Evolutionary conservation across 495 filamentous ascomycete species (phyloP).

Genomic region (Xylaria cubensis): DNA sequence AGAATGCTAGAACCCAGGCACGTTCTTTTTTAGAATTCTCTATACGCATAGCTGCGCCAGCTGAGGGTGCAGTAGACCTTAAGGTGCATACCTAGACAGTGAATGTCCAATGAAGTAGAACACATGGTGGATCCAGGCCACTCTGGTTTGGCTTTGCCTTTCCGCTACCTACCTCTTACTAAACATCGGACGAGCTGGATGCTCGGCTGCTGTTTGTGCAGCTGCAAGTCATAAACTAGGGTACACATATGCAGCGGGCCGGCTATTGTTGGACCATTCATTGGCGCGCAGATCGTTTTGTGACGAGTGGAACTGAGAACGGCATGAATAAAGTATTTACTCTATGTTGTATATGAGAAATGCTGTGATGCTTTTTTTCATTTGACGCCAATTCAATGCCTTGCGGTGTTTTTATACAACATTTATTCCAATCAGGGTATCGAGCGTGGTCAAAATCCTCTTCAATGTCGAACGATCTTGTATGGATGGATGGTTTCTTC

Average conservation of each 20-base stretch:
- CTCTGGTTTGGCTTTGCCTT: background rate
- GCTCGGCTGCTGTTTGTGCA: conserved; percentile 3
- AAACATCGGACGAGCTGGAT: background rate
- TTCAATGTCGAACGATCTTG: background rate
- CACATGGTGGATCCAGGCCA: conserved; percentile 5
- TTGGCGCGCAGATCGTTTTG: background rate
- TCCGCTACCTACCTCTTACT: background rate
- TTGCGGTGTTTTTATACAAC: conserved; percentile 18
- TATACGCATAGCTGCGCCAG: background rate
- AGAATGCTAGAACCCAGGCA: background rate
- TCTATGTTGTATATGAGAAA: conserved; percentile 9
- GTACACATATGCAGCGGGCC: conserved; percentile 6
- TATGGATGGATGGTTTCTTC: background rate
- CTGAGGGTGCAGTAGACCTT: background rate
- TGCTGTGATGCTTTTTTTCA: conserved; percentile 5
- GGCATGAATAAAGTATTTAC: background rate
- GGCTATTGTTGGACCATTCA: background rate
- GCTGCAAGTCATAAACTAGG: conserved; percentile 16
- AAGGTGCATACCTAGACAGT: no score
- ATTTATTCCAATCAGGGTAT: conserved; percentile 23
- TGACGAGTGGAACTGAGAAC: background rate
- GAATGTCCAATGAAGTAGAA: background rate
- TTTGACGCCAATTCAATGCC: conserved; percentile 23
- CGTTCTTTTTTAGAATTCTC: background rate
- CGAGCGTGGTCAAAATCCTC: conserved; percentile 17